Evolutionary conservation across 371 early-diverging fungal genomes (phyloP).

Genomic region (Mucor lusitanicus): DNA sequence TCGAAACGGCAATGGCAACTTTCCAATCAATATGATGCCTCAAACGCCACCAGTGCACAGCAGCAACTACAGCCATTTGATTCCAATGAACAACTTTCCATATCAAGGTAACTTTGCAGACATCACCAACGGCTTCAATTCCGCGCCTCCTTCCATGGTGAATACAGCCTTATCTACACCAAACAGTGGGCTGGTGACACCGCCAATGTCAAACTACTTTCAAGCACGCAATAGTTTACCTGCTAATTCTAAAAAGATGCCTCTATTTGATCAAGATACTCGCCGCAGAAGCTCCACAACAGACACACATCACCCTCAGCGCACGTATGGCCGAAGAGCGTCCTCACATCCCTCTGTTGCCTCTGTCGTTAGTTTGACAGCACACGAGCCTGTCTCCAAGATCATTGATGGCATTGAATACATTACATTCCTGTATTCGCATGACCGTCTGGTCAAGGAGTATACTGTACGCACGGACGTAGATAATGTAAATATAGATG

Average conservation of each 20-base stretch:
- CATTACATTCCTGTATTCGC: slow-evolving; percentile 68
- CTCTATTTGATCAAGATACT: not conserved
- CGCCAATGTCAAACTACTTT: slow-evolving; percentile 12
- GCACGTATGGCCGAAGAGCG: slow-evolving; percentile 25
- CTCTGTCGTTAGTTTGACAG: slow-evolving; percentile 49
- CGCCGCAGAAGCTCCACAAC: slow-evolving; percentile 4
- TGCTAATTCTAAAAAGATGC: not conserved
- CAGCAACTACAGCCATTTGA: not conserved
- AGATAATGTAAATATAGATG: slow-evolving; percentile 12
- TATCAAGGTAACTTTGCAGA: not conserved
- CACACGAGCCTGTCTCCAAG: slow-evolving; percentile 49
- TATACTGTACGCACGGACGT: slow-evolving; percentile 78
- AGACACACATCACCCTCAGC: slow-evolving; percentile 2
- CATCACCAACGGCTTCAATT: not conserved
- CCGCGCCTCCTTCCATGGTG: slow-evolving; percentile 2
- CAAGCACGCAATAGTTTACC: slow-evolving; percentile 4
- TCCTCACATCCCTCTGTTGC: slow-evolving; percentile 49
- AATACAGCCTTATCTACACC: slow-evolving; percentile 2
- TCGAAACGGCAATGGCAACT: not conserved
- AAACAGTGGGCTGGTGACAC: slow-evolving; percentile 3
- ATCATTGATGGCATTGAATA: slow-evolving; percentile 60
- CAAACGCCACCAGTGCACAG: not conserved
- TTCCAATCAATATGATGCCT: not conserved
- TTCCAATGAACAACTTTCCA: not conserved
- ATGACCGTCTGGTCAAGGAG: slow-evolving; percentile 60